phyloP scores from a whole-genome alignment of 108 stramenopile species.

The Nannochloropsis granulata region DNA sequence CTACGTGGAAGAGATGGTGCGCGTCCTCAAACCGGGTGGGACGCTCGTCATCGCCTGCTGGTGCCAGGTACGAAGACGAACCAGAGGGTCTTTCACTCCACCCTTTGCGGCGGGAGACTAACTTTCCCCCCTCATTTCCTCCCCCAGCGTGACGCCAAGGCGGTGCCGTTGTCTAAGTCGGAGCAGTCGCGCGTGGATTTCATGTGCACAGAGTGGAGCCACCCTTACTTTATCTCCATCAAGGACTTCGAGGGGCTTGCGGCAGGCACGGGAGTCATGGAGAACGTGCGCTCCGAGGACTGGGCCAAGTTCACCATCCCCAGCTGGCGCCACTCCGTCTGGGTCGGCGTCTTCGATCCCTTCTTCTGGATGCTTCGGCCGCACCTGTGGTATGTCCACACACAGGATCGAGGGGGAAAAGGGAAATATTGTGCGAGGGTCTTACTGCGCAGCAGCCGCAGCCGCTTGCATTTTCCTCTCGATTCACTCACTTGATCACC shows the following conservation, averaged over 20 bases:
- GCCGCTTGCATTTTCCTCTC: too few species aligned
- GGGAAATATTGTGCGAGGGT: too few species aligned
- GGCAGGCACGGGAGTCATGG: slow-evolving; percentile 68
- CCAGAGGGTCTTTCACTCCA: not conserved
- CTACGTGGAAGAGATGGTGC: slow-evolving; percentile 89
- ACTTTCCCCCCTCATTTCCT: too few species aligned
- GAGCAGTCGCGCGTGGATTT: slow-evolving; percentile 79
- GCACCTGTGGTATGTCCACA: slow-evolving; percentile 43
- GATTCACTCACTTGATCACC: not conserved
- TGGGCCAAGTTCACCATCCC: slow-evolving; percentile 76
- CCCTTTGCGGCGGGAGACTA: too few species aligned
- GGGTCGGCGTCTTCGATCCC: slow-evolving; percentile 82
- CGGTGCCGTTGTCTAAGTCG: slow-evolving; percentile 55
- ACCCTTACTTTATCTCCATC: slow-evolving; percentile 91
- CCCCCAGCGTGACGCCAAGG: slow-evolving; percentile 66
- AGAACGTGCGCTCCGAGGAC: slow-evolving; percentile 57
- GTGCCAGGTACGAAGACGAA: slow-evolving; percentile 36
- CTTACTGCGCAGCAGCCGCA: too few species aligned
- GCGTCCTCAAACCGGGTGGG: slow-evolving; percentile 89
- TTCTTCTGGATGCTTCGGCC: slow-evolving; percentile 77
- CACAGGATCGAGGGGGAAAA: too few species aligned
- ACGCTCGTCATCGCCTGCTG: slow-evolving; percentile 81
- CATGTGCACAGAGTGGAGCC: slow-evolving; percentile 91
- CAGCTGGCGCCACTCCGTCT: slow-evolving; percentile 81
- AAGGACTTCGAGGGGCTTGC: slow-evolving; percentile 68